Percentiles rank a stretch among this genome's conserved stretches.
Conservation (phyloP, 1,139 yeast species). For the Kazachstania sp. region DNA sequence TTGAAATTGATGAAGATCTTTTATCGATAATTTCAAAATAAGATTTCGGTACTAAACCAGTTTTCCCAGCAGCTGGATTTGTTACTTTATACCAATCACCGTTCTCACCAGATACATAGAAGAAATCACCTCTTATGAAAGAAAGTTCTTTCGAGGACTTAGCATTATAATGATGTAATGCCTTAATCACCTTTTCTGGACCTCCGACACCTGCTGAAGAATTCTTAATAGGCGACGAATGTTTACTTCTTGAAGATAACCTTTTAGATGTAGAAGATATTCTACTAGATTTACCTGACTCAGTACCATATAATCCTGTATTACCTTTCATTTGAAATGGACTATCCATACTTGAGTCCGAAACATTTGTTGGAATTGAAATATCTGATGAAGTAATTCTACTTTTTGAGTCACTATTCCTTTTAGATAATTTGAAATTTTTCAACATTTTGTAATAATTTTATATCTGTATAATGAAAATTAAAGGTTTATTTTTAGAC, state of each 20-base stretch:
- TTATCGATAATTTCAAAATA: conserved; percentile 77
- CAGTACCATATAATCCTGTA: conserved; percentile 14
- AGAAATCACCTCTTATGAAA: conserved; percentile 77
- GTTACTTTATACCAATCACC: conserved; percentile 79
- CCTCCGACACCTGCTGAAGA: conserved; percentile 11
- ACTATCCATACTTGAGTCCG: background rate
- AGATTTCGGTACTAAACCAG: conserved; percentile 81
- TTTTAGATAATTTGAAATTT: conserved; percentile 23
- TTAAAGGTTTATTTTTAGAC: no score
- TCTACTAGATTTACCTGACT: conserved; percentile 8
- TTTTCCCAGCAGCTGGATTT: conserved; percentile 68
- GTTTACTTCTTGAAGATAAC: conserved; percentile 1
- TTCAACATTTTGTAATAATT: conserved; percentile 11
- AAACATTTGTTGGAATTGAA: conserved; percentile 20
- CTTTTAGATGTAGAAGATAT: conserved; percentile 4
- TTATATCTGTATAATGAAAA: no score
- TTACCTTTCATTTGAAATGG: conserved; percentile 15
- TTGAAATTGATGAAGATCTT: conserved; percentile 23
- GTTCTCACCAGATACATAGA: conserved; percentile 65
- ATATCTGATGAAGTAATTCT: conserved; percentile 29
- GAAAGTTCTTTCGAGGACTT: conserved; percentile 77
- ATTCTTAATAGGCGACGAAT: conserved; percentile 3
- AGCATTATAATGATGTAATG: conserved; percentile 67
- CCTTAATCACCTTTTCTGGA: conserved; percentile 79
- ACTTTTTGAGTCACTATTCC: conserved; percentile 22